These are phyloP conservation scores for Clitoria ternatea DNA, from an alignment of 306 rosid species.

Conservation along the genomic window DNA sequence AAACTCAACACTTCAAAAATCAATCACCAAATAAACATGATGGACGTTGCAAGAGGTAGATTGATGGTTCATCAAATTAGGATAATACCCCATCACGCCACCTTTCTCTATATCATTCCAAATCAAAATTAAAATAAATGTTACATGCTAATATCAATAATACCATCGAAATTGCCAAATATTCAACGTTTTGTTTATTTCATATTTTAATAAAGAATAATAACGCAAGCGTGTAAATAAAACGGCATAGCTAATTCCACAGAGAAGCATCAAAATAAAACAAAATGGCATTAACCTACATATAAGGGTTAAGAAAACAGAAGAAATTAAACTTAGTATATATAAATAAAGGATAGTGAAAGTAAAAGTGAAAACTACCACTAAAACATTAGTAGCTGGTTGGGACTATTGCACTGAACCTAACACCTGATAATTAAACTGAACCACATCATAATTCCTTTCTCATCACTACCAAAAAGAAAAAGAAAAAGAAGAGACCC, in stretches of 20 bases:
- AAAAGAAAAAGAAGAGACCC: background rate
- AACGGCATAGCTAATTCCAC: background rate
- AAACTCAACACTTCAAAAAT: constrained; percentile 29
- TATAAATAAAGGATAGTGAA: background rate
- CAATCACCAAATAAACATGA: constrained; percentile 16
- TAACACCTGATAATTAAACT: background rate
- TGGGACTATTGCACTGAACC: constrained; percentile 7
- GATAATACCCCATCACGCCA: background rate
- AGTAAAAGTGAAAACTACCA: background rate
- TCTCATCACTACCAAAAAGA: background rate
- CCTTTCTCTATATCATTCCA: background rate
- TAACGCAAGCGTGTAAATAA: background rate
- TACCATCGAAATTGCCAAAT: too few relatives aligned
- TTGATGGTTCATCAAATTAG: constrained; percentile 13
- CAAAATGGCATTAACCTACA: background rate
- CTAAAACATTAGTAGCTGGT: background rate
- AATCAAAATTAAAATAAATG: background rate
- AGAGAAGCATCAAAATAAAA: background rate
- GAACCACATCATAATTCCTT: background rate
- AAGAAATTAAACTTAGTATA: background rate
- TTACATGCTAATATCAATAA: too few relatives aligned
- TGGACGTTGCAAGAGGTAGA: constrained; percentile 26
- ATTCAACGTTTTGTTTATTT: background rate
- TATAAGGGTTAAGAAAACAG: background rate
- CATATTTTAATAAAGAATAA: too few relatives aligned